These are phyloP conservation scores for Cyathus striatus DNA, from an alignment of 768 basidiomycete species.

Conservation along the genomic window DNA sequence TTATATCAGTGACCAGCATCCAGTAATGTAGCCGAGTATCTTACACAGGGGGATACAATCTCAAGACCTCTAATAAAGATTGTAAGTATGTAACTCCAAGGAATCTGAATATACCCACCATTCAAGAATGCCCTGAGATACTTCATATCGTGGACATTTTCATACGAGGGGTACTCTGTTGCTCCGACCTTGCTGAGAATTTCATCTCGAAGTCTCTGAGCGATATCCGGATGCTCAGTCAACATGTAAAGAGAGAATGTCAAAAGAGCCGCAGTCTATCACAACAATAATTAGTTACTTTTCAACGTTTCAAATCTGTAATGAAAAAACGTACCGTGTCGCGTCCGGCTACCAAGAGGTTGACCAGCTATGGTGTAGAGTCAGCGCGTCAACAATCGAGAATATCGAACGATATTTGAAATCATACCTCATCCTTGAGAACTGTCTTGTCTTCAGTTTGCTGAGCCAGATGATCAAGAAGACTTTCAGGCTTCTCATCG, in stretches of 20 bases:
- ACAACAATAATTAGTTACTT: not conserved
- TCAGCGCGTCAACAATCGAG: slow-evolving; percentile 1
- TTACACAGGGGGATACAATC: slow-evolving; percentile 30
- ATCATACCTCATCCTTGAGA: slow-evolving; percentile 35
- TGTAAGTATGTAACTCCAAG: not conserved
- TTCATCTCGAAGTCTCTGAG: slow-evolving; percentile 28
- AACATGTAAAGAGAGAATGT: slow-evolving; percentile 37
- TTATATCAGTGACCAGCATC: not conserved
- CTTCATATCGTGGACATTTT: slow-evolving; percentile 37
- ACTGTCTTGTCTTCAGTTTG: slow-evolving; percentile 16
- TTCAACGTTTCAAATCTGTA: no score
- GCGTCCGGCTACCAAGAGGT: slow-evolving; percentile 51
- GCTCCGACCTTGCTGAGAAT: slow-evolving; percentile 30
- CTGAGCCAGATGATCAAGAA: no score
- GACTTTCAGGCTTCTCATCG: slow-evolving; percentile 21
- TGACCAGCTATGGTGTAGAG: no score
- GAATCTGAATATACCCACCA: slow-evolving; percentile 8
- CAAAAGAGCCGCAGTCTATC: slow-evolving; percentile 31
- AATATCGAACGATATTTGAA: not conserved
- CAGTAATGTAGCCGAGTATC: slow-evolving; percentile 4
- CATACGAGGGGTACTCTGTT: slow-evolving; percentile 27
- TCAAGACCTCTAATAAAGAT: slow-evolving; percentile 28
- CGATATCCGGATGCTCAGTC: slow-evolving; percentile 28
- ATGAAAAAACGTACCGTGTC: slow-evolving; percentile 37
- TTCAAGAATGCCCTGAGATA: slow-evolving; percentile 18